Evolutionary conservation across 352 stramenopile genomes (phyloP).

Genomic region (Pythium rishiriense): DNA sequence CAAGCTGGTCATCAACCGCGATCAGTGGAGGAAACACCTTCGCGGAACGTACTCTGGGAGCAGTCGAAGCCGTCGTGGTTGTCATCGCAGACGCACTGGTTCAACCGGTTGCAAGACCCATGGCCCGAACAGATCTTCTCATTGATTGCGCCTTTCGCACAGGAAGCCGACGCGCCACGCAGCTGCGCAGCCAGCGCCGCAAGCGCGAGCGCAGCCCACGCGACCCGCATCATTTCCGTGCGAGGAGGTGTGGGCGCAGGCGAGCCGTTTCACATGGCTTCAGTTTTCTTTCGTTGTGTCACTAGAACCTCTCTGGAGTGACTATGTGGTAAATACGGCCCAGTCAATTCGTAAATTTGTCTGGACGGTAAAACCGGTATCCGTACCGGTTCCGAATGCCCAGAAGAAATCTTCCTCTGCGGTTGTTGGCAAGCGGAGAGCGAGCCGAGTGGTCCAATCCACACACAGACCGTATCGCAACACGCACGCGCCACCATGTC

Average conservation of each 20-base stretch:
- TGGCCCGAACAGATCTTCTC: constrained; percentile 61
- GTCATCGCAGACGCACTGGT: constrained; percentile 58
- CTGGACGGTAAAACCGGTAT: constrained; percentile 9
- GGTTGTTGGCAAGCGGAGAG: constrained; percentile 28
- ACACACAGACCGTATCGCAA: not conserved
- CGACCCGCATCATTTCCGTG: not conserved
- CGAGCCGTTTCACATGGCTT: constrained; percentile 27
- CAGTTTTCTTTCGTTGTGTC: constrained; percentile 10
- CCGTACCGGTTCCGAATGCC: constrained; percentile 22
- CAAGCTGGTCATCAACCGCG: too few species aligned
- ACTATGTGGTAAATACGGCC: constrained; percentile 12
- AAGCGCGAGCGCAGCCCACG: constrained; percentile 3
- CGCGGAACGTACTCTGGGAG: constrained; percentile 40
- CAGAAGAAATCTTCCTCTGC: constrained; percentile 35
- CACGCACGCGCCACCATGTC: constrained; percentile 61
- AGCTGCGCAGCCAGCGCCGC: not conserved
- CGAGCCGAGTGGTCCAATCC: constrained; percentile 14
- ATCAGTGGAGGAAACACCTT: not conserved
- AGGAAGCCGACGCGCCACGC: constrained; percentile 21
- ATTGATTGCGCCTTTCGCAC: constrained; percentile 48
- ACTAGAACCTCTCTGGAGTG: constrained; percentile 6
- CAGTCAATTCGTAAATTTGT: not conserved
- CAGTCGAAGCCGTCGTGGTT: constrained; percentile 60
- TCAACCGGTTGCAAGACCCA: constrained; percentile 44
- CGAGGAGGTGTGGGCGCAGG: too few species aligned